Evolutionary conservation across 2,329 filamentous ascomycete genomes (phyloP).

Genomic region (Ophiostoma himal-ulmi): DNA sequence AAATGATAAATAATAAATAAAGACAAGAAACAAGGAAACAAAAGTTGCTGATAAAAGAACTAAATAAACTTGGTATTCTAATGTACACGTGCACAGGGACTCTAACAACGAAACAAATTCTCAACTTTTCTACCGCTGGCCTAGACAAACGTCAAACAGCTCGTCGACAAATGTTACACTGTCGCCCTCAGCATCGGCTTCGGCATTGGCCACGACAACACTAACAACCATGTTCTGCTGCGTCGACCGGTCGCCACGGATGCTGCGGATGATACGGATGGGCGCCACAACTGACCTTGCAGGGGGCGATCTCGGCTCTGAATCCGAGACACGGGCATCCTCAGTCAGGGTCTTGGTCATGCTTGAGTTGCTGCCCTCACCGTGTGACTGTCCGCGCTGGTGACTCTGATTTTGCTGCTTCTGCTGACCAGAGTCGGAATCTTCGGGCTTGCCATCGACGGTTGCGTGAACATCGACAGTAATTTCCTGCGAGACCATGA

Average conservation of each 20-base stretch:
- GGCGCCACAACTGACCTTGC: constrained; percentile 11
- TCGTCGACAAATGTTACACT: constrained; percentile 20
- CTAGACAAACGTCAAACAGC: constrained; percentile 19
- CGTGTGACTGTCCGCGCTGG: background rate
- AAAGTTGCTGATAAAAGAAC: background rate
- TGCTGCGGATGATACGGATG: constrained; percentile 18
- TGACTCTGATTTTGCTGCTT: background rate
- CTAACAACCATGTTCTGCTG: constrained; percentile 18
- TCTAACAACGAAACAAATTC: background rate
- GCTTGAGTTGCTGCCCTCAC: background rate
- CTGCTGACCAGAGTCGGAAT: background rate
- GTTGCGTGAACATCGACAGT: constrained; percentile 21
- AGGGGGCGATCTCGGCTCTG: background rate
- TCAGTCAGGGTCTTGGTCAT: background rate
- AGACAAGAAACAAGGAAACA: background rate
- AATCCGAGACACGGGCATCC: background rate
- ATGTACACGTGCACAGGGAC: background rate
- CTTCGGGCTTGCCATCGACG: constrained; percentile 1
- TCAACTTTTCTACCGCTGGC: constrained; percentile 12
- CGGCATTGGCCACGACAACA: constrained; percentile 15
- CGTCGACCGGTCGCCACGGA: constrained; percentile 12
- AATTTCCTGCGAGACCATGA: constrained; percentile 25
- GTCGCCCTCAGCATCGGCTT: constrained; percentile 16
- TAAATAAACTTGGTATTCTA: background rate
- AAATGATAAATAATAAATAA: background rate